phyloP scores from a whole-genome alignment of 441 rosid genomes.

The Corymbia citriodora region DNA sequence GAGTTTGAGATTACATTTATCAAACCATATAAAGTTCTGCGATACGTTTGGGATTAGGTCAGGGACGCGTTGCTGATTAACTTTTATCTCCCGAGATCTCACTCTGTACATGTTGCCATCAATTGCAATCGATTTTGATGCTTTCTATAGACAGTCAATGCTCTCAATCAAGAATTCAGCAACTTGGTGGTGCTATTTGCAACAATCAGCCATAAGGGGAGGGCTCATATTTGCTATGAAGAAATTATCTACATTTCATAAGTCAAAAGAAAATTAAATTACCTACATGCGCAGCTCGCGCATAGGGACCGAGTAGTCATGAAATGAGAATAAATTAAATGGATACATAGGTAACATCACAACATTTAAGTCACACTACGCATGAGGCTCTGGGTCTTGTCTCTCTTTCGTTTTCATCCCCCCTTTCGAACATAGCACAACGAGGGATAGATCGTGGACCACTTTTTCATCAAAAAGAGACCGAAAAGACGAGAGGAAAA shows the following conservation, averaged over 20 bases:
- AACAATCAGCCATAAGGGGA: background rate
- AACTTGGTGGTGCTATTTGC: background rate
- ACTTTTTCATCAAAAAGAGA: background rate
- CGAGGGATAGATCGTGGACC: background rate
- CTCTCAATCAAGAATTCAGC: background rate
- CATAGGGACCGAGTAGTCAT: background rate
- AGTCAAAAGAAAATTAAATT: background rate
- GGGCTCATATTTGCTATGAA: background rate
- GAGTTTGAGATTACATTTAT: background rate
- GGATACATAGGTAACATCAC: background rate
- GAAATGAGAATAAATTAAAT: background rate
- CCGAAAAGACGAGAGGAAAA: background rate
- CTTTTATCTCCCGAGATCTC: background rate
- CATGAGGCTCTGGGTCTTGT: background rate
- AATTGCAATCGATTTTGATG: background rate
- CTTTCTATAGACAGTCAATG: background rate
- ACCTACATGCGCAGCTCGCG: background rate
- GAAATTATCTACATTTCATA: background rate
- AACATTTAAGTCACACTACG: background rate
- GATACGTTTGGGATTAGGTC: background rate
- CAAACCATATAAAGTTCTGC: background rate
- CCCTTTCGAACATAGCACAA: background rate
- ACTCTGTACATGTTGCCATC: background rate
- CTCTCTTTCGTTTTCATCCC: background rate
- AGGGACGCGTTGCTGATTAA: background rate